Base-by-base conservation (phyloP, 2,329 filamentous ascomycete species). In the Gnomoniopsis sp. region DNA sequence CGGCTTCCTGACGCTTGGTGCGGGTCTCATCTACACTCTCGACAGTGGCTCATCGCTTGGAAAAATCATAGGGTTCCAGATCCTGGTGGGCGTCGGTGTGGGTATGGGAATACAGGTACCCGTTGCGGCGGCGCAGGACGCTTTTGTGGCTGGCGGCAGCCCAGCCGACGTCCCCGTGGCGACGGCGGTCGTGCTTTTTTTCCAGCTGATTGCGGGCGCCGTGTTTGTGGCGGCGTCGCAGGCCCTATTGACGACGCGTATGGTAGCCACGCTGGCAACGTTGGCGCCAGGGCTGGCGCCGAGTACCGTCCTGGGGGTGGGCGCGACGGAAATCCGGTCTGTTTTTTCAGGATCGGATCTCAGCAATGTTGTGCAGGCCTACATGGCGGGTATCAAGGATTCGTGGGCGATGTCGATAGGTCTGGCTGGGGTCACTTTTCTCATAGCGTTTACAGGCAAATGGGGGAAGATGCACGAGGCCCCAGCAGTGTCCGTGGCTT, bases 341-440 rank as follows among this genome's bases (percentile, higher is more conserved):
- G 70, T 72, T 2, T 80, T 88, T 47, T 66, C 75, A 0, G 55
- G 68, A 0, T 65, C 79, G 30, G 75, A 73, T 57, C 69, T 87
- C 0, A 63, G 69, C 1, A 75, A 74, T 0, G 82, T 88, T 26
- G 71, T 86, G 11, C 52, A 65, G 0, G 82, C 81, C 0, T 88
- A 88, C 71, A 86, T 79, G 54, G 17, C 17, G 1, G 51, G 51
- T 15, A 6, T 54, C 3, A 6, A 46, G 14, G 38, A 6, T n/a
- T 22, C 51, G n/a, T 54, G 34, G 33, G n/a, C 23, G 6, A 15
- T 54, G 33, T 22, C 51, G 15, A 22, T 26, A n/a, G n/a, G 19
- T 12, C n/a, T 33, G 11, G 38, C 51, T 3, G 51, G 41, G 4
- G 6, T 54, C n/a, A 21, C 51, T 6, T 30, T 54, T 38, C n/a